These are phyloP conservation scores for Silybum marianum DNA, from an alignment of 129 eudicot species.

Conservation along the genomic window DNA sequence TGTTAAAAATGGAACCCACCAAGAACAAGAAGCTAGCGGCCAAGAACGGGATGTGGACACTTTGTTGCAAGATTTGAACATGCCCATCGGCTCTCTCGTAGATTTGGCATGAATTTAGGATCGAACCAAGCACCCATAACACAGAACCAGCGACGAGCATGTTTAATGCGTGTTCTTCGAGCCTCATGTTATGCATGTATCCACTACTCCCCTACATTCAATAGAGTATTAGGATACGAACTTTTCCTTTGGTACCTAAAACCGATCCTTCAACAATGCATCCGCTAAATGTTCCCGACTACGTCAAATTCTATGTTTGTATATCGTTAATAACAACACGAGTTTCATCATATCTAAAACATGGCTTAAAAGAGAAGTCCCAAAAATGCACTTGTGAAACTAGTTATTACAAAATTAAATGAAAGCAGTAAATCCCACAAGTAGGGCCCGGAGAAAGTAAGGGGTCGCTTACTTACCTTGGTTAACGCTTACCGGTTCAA, in stretches of 20 bases:
- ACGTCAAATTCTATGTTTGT: background rate
- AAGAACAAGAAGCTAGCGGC: constrained; percentile 72
- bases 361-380: background rate
- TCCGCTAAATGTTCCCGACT: background rate
- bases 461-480: too few species aligned
- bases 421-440: too few species aligned
- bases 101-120: constrained; percentile 78
- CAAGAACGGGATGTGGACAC: constrained; percentile 81
- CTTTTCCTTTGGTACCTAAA: background rate
- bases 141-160: constrained; percentile 70
- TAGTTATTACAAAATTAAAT: too few species aligned
- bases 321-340: too few species aligned
- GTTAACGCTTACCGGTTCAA: too few species aligned
- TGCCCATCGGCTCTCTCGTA: constrained; percentile 96
- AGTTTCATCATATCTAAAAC: background rate
- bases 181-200: constrained; percentile 21
- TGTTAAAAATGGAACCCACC: constrained; percentile 60
- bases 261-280: background rate
- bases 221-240: background rate
- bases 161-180: constrained; percentile 66
- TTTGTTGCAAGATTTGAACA: constrained; percentile 78
- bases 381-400: background rate
- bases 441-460: too few species aligned
- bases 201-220: constrained; percentile 63
- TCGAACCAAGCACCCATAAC: constrained; percentile 83